A percentile compares a stretch with the other conserved stretches of the same genome.
These are phyloP conservation scores for Nicotiana noctiflora DNA, from an alignment of 257 asterid species.

Conservation along the genomic window DNA sequence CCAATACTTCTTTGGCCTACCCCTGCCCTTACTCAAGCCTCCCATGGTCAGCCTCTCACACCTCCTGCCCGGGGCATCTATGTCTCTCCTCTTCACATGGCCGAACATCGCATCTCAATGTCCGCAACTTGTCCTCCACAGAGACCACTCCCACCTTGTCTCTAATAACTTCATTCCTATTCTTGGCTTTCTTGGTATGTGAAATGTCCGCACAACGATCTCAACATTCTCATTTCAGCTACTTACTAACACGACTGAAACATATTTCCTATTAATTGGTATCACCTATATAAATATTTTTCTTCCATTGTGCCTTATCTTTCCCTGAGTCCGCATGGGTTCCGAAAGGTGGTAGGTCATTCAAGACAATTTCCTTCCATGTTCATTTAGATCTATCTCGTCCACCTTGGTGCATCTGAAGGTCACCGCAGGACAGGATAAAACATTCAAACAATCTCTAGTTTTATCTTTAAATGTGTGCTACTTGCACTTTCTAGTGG, in stretches of 20 bases:
- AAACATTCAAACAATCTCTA: background rate
- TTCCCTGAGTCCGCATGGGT: background rate
- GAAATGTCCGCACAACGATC: no score
- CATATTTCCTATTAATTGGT: background rate
- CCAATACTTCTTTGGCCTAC: no score
- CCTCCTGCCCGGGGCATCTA: no score
- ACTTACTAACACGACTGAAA: background rate
- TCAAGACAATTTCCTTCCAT: background rate
- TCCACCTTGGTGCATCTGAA: background rate
- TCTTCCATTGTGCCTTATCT: background rate
- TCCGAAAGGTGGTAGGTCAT: background rate
- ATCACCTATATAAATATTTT: background rate
- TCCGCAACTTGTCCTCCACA: no score
- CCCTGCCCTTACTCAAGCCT: no score
- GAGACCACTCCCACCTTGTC: no score
- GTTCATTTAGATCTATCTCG: background rate
- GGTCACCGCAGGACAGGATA: background rate
- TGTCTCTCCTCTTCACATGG: no score
- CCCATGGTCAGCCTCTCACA: no score
- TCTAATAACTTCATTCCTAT: no score
- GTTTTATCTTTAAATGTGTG: background rate
- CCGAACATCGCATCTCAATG: no score
- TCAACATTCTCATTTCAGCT: no score
- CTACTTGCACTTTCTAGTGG: background rate
- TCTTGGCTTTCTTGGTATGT: no score